Evolutionary conservation across 306 rosid species (phyloP), one percentile per base, ranked within the genome.

Genomic region (Ammopiptanthus mongolicus): DNA sequence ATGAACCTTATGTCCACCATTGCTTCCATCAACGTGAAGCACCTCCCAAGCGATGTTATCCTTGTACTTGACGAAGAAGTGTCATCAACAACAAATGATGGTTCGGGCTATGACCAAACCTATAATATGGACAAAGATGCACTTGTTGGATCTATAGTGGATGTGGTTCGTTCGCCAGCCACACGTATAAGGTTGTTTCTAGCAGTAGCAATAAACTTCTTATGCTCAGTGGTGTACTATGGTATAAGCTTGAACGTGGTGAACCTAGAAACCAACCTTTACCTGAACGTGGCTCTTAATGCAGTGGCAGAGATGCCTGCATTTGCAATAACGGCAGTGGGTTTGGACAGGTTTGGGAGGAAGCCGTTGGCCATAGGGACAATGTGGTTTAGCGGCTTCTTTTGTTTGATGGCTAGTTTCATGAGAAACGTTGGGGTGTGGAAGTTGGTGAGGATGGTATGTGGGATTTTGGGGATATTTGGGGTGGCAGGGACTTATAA

Each of bases 401-500:
- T 90, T 65, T 93, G 98, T 33, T 71, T 88, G 6, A 7, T 25
- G 33, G 98, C 95, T 29, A 83, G 90, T 72, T 21, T 88, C 41
- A 51, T 80, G 60, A 29, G 73, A 2, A 80, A 53, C 21, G 41
- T 21, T 3, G 98, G 91, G 21, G 21, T 52, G 25, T 84, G 95
- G 92, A 90, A 84, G 47, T 47, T 80, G 23, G 80, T 78, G 61
- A 87, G 84, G 41, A 86, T 89, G 95, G 84, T 69, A 8, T 90
- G 95, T 50, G 98, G 95, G 31, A 22, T 93, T 62, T 71, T 93
- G 50, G 98, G 97, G 31, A 93, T 93, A 15, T 94, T 94, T 36
- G 98, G 98, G 17, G 67, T 94, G 96, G 98, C 98, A 0, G 98
- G 97, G 57, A 94, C 96, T 42, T 91, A 91, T 31, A 94, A 94